Conservation (phyloP, 805 yeast genomes). For the Kazachstania bromeliacearum region DNA sequence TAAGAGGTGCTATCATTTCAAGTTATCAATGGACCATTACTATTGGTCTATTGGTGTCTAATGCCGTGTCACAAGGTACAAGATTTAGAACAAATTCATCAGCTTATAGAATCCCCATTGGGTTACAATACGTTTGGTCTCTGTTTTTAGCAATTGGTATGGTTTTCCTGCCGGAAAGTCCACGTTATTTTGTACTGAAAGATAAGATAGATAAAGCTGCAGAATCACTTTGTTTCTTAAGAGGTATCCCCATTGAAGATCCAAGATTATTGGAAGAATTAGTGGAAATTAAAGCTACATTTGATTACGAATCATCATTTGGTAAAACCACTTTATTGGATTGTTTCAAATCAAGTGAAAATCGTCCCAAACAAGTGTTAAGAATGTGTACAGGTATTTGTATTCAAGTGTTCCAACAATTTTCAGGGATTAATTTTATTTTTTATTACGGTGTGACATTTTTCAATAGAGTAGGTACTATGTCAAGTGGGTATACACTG, state of each 20-base stretch:
- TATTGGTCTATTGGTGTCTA: slow-evolving; percentile 68
- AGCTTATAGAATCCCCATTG: slow-evolving; percentile 66
- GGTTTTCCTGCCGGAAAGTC: slow-evolving; percentile 78
- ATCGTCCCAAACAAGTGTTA: slow-evolving; percentile 46
- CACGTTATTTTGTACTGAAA: slow-evolving; percentile 70
- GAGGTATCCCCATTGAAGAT: slow-evolving; percentile 59
- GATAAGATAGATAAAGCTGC: slow-evolving; percentile 65
- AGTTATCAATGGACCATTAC: slow-evolving; percentile 87
- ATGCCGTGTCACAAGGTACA: slow-evolving; percentile 75
- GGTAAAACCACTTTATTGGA: slow-evolving; percentile 43
- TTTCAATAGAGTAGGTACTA: slow-evolving; percentile 56
- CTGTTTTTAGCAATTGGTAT: slow-evolving; percentile 53
- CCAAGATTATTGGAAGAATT: slow-evolving; percentile 59
- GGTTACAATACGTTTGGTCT: slow-evolving; percentile 69
- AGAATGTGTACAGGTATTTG: slow-evolving; percentile 57
- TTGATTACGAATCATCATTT: slow-evolving; percentile 56
- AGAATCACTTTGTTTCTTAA: slow-evolving; percentile 48
- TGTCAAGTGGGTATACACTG: slow-evolving; percentile 57
- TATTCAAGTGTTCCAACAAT: slow-evolving; percentile 76
- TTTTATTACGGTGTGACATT: slow-evolving; percentile 84
- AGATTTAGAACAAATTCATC: slow-evolving; percentile 44
- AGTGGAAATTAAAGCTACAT: slow-evolving; percentile 66
- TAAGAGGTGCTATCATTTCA: slow-evolving; percentile 73
- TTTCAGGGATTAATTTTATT: slow-evolving; percentile 83
- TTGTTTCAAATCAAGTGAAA: slow-evolving; percentile 48